Evolutionary conservation across 768 basidiomycete species (phyloP).

Genomic region (Dioszegia aurantiaca): DNA sequence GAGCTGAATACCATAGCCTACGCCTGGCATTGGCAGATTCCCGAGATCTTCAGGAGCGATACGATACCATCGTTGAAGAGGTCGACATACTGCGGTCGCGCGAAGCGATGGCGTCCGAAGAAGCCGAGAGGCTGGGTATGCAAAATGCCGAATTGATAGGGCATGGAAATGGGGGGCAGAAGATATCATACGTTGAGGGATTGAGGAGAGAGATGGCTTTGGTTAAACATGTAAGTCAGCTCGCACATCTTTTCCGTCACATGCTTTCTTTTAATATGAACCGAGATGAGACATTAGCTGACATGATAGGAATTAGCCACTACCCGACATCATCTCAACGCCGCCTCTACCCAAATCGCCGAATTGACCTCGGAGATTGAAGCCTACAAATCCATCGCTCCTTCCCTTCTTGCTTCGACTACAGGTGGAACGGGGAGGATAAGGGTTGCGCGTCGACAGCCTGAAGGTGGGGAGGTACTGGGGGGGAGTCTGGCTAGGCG

Average conservation of each 20-base stretch:
- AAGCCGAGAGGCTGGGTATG: slow-evolving; percentile 68
- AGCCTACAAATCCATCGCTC: slow-evolving; percentile 33
- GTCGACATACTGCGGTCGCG: slow-evolving; percentile 65
- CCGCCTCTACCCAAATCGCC: slow-evolving; percentile 27
- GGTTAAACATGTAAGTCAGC: slow-evolving; percentile 68
- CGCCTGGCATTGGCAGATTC: slow-evolving; percentile 60
- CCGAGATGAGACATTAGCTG: slow-evolving; percentile 1
- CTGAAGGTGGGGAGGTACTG: slow-evolving; percentile 31
- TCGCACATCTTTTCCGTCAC: not conserved
- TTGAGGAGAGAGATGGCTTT: slow-evolving; percentile 76
- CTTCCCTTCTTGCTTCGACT: not conserved
- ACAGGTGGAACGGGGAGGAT: slow-evolving; percentile 14
- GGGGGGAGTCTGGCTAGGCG: slow-evolving; percentile 11
- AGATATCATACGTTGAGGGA: slow-evolving; percentile 80
- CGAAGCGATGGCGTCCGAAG: slow-evolving; percentile 75
- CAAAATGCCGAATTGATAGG: slow-evolving; percentile 84
- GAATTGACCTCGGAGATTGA: slow-evolving; percentile 27
- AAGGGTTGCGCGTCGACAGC: slow-evolving; percentile 33
- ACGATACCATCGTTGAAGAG: slow-evolving; percentile 64
- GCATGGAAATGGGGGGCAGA: slow-evolving; percentile 78
- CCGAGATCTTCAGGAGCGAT: slow-evolving; percentile 40
- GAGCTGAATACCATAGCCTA: slow-evolving; percentile 51
- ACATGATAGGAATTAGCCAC: slow-evolving; percentile 36
- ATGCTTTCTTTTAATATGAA: not conserved
- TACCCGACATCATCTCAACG: slow-evolving; percentile 39